Base-by-base conservation (phyloP, 139 green algal genomes). In the Picochlorum sp. region DNA sequence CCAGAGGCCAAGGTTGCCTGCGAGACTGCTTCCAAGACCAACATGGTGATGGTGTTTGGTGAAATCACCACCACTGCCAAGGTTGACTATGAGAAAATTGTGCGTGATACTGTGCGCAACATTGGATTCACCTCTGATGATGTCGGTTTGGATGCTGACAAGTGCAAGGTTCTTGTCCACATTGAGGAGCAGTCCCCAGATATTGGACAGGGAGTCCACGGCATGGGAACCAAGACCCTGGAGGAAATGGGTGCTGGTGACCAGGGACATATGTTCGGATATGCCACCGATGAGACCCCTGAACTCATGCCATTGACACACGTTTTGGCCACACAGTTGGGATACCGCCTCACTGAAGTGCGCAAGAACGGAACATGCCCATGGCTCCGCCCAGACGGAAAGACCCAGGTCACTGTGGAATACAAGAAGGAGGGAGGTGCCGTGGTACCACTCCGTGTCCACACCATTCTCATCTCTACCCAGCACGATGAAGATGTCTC, bases 261-360 rank as follows among this genome's bases (percentile, higher is more conserved):
- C 85, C 94, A 99, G 83, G 94, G 94, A 58, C 89, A 97, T 80
- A 99, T 99, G 94, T 99, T 99, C 79, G 94, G 94, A 57, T 99
- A 99, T 63, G 94, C 94, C 67, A 97, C 90, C 16, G 94, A 99
- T 65, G 94, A 99, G 85, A 98, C 92, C 7, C 60, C 69, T 8
- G 92, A 98, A 87, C 84, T 99, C 47, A 99, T 99, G 94, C 94
- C 94, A 23, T 83, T 99, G 14, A 99, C 94, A 14, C 95, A 98
- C 79, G 81, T 99, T 62, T 82, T 99, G 56, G 90, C 94, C 63
- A 98, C 93, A 54, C 70, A 95, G 83, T 69, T 99, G 24, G 94
- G 94, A 62, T 80, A 82, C 74, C 60, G 74, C 66, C 80, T 96
- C 28, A 94, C 90, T 2, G 82, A 96, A 76, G 86, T 92, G 11